Base-by-base conservation (phyloP, 352 stramenopile species). In the Phytophthora pluvialis region DNA sequence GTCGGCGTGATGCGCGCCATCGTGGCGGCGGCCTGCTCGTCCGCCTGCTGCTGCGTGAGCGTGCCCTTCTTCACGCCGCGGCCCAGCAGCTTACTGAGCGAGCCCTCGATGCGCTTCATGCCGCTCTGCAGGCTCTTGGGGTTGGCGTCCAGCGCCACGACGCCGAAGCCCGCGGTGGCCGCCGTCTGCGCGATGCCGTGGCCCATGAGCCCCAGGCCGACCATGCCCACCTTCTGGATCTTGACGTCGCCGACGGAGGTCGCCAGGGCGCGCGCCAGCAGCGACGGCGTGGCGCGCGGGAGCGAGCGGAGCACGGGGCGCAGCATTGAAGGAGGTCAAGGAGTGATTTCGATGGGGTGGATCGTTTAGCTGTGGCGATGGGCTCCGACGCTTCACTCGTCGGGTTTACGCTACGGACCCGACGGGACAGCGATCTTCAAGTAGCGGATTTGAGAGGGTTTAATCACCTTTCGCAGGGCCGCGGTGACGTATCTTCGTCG, bases 201-300 rank as follows among this genome's bases (percentile, higher is more conserved):
- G 48, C 92, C 97, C 97, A 99, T 99, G 58, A 99, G 85, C 3
- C 97, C 97, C 13, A 99, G 77, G 4, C 97, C 97, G 31, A 99
- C 88, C 68, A 99, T 97, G 25, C 95, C 97, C 31, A 99, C 83
- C 62, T 90, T 90, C 49, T 88, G 78, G 73, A 93, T 90, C 60
- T 88, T 78, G 3, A 68, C 46, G 49, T 81, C 67, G 29, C 64
- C 52, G 0, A 67, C 56, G 12, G 79, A 76, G n/a, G 77, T 74
- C 3, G 70, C 31, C 32, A 77, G 15, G 3, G 60, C 40, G 43
- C 70, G 70, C 42, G 56, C 44, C 26, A 73, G 36, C 4, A 70
- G 64, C n/a, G 50, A 71, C 38, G 60, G 64, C 25, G 50, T 53
- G 26, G 50, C 35, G 36, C 50, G 55, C 12, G 60, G 60, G 5